These are phyloP conservation scores for Malassezia pachydermatis DNA, from an alignment of 1,284 basidiomycete species.

Conservation along the genomic window DNA sequence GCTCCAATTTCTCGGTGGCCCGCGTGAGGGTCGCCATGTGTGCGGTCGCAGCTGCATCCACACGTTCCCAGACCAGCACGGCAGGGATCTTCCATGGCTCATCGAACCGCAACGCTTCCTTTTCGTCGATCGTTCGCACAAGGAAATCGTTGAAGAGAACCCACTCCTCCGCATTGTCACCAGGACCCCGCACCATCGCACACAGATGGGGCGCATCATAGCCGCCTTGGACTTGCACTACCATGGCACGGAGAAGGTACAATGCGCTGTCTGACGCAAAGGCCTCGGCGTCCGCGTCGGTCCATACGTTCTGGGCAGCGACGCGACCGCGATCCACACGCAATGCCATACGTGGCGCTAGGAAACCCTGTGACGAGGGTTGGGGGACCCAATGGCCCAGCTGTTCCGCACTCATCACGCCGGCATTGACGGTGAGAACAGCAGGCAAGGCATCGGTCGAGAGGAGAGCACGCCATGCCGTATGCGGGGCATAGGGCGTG, in stretches of 20 bases:
- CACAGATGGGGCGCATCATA: slow-evolving; percentile 73
- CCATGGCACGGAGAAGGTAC: slow-evolving; percentile 57
- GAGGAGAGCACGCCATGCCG: slow-evolving; percentile 62
- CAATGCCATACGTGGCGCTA: slow-evolving; percentile 41
- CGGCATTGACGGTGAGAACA: slow-evolving; percentile 77
- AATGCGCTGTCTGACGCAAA: slow-evolving; percentile 29
- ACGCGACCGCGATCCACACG: slow-evolving; percentile 26
- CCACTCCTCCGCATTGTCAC: slow-evolving; percentile 57
- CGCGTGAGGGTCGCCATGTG: slow-evolving; percentile 17
- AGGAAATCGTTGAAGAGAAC: slow-evolving; percentile 95
- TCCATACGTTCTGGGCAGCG: slow-evolving; percentile 22
- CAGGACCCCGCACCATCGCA: slow-evolving; percentile 75
- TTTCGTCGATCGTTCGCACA: slow-evolving; percentile 70
- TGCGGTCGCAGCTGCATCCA: slow-evolving; percentile 52
- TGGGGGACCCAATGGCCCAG: slow-evolving; percentile 66
- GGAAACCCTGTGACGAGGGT: slow-evolving; percentile 48
- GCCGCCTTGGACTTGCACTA: slow-evolving; percentile 71
- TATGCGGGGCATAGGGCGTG: slow-evolving; percentile 63
- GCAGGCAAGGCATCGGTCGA: slow-evolving; percentile 57
- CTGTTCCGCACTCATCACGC: slow-evolving; percentile 66
- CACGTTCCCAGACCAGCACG: slow-evolving; percentile 73
- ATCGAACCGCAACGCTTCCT: slow-evolving; percentile 78
- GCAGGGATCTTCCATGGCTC: slow-evolving; percentile 84
- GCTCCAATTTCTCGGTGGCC: slow-evolving; percentile 19
- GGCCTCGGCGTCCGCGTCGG: slow-evolving; percentile 12